Evolutionary conservation across 2,329 filamentous ascomycete species (phyloP).

Genomic region (Alternaria incomplexa): DNA sequence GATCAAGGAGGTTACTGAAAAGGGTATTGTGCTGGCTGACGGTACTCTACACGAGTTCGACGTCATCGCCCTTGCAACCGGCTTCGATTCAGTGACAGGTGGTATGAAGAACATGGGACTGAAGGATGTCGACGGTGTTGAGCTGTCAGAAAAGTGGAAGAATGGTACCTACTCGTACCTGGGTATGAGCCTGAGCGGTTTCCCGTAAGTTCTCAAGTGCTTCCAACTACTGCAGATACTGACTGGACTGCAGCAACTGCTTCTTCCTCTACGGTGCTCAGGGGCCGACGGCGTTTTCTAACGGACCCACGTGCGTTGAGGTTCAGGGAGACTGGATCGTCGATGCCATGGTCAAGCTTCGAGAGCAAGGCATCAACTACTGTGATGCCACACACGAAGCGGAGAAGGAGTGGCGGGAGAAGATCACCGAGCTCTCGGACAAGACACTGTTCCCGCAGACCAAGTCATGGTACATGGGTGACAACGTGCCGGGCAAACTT

Average conservation of each 20-base stretch:
- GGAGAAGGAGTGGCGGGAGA: slow-evolving; percentile 51
- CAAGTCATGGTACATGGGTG: slow-evolving; percentile 53
- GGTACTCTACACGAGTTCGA: slow-evolving; percentile 52
- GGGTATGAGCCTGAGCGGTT: slow-evolving; percentile 51
- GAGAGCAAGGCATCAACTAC: slow-evolving; percentile 46
- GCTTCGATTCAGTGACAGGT: slow-evolving; percentile 54
- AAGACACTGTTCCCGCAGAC: slow-evolving; percentile 52
- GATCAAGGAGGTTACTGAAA: slow-evolving; percentile 48
- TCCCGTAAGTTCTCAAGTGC: slow-evolving; percentile 23
- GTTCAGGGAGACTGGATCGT: slow-evolving; percentile 55
- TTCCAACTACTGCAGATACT: not conserved
- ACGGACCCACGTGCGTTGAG: slow-evolving; percentile 55
- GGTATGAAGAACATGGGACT: slow-evolving; percentile 51
- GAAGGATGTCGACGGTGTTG: slow-evolving; percentile 45
- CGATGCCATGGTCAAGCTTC: slow-evolving; percentile 49
- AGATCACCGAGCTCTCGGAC: slow-evolving; percentile 50
- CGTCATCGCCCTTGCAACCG: slow-evolving; percentile 54
- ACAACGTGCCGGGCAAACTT: slow-evolving; percentile 55
- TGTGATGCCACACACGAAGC: slow-evolving; percentile 51
- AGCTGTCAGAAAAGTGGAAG: slow-evolving; percentile 51
- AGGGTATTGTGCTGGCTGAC: slow-evolving; percentile 50
- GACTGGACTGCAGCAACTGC: slow-evolving; percentile 40
- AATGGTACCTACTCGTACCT: slow-evolving; percentile 50
- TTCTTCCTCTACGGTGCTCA: slow-evolving; percentile 56
- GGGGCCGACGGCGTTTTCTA: slow-evolving; percentile 55